A percentile compares a stretch with the other conserved stretches of the same genome.
These are phyloP conservation scores for Endogone sp. DNA, from an alignment of 192 early-diverging fungal genomes.

Conservation along the genomic window DNA sequence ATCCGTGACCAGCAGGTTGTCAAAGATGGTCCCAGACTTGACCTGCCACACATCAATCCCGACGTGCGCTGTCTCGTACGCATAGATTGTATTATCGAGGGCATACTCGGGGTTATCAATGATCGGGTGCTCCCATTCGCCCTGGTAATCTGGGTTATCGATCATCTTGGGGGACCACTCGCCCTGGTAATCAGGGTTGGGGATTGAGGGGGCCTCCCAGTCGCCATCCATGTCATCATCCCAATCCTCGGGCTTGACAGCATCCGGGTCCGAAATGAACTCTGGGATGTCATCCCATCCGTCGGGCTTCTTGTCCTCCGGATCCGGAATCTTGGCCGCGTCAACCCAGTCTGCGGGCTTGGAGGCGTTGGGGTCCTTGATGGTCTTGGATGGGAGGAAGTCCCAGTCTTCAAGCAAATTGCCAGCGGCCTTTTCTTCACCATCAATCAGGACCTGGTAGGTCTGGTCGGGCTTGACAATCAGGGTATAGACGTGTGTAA, in stretches of 20 bases:
- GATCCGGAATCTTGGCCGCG: conserved; percentile 69
- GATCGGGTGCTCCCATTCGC: conserved; percentile 80
- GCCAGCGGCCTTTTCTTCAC: conserved; percentile 76
- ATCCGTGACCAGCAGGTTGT: conserved; percentile 92
- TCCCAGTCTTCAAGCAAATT: conserved; percentile 78
- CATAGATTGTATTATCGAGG: conserved; percentile 76
- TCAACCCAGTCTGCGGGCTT: conserved; percentile 93
- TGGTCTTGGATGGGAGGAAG: conserved; percentile 74
- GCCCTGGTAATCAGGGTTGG: conserved; percentile 87
- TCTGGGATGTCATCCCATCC: conserved; percentile 74
- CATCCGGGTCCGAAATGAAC: conserved; percentile 78
- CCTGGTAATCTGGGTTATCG: conserved; percentile 92
- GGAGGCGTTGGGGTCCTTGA: conserved; percentile 73
- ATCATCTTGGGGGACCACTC: conserved; percentile 80
- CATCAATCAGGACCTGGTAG: conserved; percentile 69
- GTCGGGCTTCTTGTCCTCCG: conserved; percentile 67
- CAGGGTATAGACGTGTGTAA: conserved; percentile 88
- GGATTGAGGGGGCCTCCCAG: conserved; percentile 84
- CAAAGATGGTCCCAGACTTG: conserved; percentile 85
- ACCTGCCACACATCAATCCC: conserved; percentile 98
- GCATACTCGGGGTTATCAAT: conserved; percentile 95
- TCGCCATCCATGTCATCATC: conserved; percentile 95
- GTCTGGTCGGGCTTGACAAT: conserved; percentile 75
- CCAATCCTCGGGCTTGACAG: conserved; percentile 89
- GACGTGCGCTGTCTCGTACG: conserved; percentile 81